Evolutionary conservation across 1,139 yeast species (phyloP), one percentile per base, ranked within the genome.

Genomic region (Yamadazyma membranifaciens): DNA sequence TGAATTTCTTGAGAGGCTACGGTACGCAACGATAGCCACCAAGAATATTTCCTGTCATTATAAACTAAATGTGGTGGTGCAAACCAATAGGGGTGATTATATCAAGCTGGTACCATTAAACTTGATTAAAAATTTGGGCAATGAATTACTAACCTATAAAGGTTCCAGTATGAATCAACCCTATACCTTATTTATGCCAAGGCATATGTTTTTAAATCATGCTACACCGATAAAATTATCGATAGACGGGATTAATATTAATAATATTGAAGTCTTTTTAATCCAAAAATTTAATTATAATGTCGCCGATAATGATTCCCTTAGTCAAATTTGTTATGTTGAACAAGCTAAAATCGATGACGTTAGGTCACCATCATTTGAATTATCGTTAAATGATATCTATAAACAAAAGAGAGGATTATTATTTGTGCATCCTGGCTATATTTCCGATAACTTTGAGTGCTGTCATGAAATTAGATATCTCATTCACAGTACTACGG

Each of bases 1-100:
- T 9, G 46, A 47, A 10, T 37, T 36, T 11, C 24, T 37, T 7
- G 36, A 36, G 37, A 55, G 52, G 17, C 30, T 68, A 34, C 46
- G 55, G 24, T 44, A 46, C 3, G 43, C 55, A 16, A 37, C 40
- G 2, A 20, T 33, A 3, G 27, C 55, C 31, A 44, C 26, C 2
- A 25, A 17, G 3, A 41, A 43, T 31, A 27, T 36, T 25, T 11
- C 26, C 10, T 45, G 44, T 28, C 33, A 29, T n/a, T 31, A 29
- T 15, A 35, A 34, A 9, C 31, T 49, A 14, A 22, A 28, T n/a
- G 38, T 30, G 4, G 36, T 38, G 9, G n/a, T 45, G 20, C 33
- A 32, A 11, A 20, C 24, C 3, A 24, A 25, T n/a, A 34, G 34
- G 15, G 42, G 49, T 3, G 22, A 16, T 3, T 32, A 13, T 15